A percentile compares a stretch with the other conserved stretches of the same genome.
phyloP scores from a whole-genome alignment of 1,139 yeast species.

The Hansenula sp. region DNA sequence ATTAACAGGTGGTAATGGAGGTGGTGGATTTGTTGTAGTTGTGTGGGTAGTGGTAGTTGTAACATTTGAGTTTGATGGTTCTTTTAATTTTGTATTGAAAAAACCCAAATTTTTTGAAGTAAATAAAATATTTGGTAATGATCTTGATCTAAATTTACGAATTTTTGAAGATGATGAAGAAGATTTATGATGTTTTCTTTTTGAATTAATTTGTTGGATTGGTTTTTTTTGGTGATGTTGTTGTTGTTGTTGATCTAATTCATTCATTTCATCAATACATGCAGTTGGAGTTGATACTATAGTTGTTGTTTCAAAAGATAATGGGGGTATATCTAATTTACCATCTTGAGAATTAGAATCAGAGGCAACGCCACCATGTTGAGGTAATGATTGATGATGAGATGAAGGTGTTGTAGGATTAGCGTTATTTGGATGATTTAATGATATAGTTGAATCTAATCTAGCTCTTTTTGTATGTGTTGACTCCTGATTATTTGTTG shows the following conservation, averaged over 20 bases:
- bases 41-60: conserved; percentile 2
- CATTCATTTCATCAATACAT: background rate
- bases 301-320: conserved; percentile 1
- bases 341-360: background rate
- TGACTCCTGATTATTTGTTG: conserved; percentile 14
- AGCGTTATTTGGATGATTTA: conserved; percentile 8
- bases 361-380: background rate
- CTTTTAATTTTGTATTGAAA: conserved; percentile 1
- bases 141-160: conserved; percentile 22
- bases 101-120: conserved; percentile 6
- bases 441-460: conserved; percentile 25
- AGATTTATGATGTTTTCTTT: conserved; percentile 3
- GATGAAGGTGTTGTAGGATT: conserved; percentile 1
- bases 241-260: background rate
- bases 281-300: conserved; percentile 11
- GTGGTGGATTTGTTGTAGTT: conserved; percentile 19
- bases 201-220: conserved; percentile 1
- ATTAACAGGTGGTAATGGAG: conserved; percentile 72
- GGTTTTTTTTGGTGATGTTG: conserved; percentile 1
- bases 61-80: conserved; percentile 2
- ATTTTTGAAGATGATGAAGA: conserved; percentile 9
- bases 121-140: conserved; percentile 22
- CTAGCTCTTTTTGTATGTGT: conserved; percentile 28
- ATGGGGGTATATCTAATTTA: background rate
- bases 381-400: background rate